phyloP scores from a whole-genome alignment of 805 yeast species.

The Suhomyces emberorum region DNA sequence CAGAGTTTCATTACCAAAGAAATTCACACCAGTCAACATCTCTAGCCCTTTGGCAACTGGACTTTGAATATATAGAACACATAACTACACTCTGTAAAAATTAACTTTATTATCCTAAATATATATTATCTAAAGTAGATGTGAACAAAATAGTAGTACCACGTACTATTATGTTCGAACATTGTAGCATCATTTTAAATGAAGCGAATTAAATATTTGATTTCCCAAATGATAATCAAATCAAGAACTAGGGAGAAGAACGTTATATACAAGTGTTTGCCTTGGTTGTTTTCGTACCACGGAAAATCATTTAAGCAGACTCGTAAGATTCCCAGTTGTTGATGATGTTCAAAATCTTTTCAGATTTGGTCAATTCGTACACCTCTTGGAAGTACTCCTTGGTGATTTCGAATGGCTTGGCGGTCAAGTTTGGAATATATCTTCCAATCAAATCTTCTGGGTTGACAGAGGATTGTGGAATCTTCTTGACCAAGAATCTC shows the following conservation, averaged over 20 bases:
- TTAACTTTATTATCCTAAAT: neutral
- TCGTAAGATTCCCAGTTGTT: conserved; percentile 94
- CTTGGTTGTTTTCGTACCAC: conserved; percentile 10
- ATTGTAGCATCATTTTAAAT: neutral
- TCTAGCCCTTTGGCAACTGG: conserved; percentile 55
- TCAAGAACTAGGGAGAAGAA: neutral
- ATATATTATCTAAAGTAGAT: neutral
- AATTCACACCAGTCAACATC: conserved; percentile 84
- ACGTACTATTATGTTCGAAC: conserved; percentile 9
- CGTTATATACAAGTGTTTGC: too few relatives aligned
- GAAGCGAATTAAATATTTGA: neutral
- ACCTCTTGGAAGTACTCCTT: conserved; percentile 98
- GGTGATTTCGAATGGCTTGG: conserved; percentile 92
- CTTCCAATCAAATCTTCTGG: conserved; percentile 90
- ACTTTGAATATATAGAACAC: conserved; percentile 2
- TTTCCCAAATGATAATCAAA: too few relatives aligned
- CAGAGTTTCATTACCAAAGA: conserved; percentile 87
- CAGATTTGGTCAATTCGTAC: conserved; percentile 85
- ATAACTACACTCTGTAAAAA: neutral
- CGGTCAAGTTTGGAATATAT: conserved; percentile 98
- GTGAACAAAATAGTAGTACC: conserved; percentile 11
- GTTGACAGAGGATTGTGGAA: conserved; percentile 91
- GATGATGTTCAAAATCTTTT: conserved; percentile 81
- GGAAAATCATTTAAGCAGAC: conserved; percentile 33
- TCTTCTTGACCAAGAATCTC: conserved; percentile 94